phyloP scores from a whole-genome alignment of 2,329 filamentous ascomycete species.

The Calonectria pteridis region DNA sequence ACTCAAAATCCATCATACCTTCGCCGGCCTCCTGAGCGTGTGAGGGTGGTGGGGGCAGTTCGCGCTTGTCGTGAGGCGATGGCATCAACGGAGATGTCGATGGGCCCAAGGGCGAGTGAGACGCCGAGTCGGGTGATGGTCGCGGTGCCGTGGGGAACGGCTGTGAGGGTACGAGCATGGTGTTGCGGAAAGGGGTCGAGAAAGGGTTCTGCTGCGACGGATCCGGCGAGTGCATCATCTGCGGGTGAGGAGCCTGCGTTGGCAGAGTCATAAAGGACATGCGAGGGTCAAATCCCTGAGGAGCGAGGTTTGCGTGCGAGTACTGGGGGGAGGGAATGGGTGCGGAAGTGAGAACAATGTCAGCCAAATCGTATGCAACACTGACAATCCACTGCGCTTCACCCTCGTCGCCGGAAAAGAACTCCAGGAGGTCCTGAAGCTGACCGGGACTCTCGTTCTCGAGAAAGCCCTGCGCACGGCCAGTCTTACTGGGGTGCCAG shows the following conservation, averaged over 20 bases:
- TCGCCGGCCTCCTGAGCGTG: conserved; percentile 43
- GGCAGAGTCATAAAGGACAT: conserved; percentile 50
- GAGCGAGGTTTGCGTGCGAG: conserved; percentile 43
- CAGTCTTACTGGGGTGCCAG: conserved; percentile 70
- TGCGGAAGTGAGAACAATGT: conserved; percentile 56
- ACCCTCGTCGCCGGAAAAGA: conserved; percentile 69
- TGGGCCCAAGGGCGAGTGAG: conserved; percentile 49
- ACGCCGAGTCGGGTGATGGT: conserved; percentile 50
- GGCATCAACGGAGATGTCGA: conserved; percentile 50
- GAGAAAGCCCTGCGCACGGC: conserved; percentile 68
- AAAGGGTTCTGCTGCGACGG: conserved; percentile 46
- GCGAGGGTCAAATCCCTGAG: conserved; percentile 45
- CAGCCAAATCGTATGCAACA: conserved; percentile 69
- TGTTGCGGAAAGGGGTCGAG: conserved; percentile 47
- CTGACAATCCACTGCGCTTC: conserved; percentile 69
- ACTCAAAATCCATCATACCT: conserved; percentile 59
- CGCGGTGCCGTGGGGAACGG: conserved; percentile 43
- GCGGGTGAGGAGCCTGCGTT: conserved; percentile 48
- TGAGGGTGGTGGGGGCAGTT: conserved; percentile 49
- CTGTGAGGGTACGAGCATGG: conserved; percentile 51
- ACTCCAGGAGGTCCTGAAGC: conserved; percentile 74
- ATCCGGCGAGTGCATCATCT: conserved; percentile 46
- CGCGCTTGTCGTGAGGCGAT: conserved; percentile 51
- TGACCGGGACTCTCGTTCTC: conserved; percentile 74
- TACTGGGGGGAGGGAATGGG: conserved; percentile 49